Evolutionary conservation across 202 grass and related monocot species (phyloP).

Genomic region (Dendrocalamus latiflorus): DNA sequence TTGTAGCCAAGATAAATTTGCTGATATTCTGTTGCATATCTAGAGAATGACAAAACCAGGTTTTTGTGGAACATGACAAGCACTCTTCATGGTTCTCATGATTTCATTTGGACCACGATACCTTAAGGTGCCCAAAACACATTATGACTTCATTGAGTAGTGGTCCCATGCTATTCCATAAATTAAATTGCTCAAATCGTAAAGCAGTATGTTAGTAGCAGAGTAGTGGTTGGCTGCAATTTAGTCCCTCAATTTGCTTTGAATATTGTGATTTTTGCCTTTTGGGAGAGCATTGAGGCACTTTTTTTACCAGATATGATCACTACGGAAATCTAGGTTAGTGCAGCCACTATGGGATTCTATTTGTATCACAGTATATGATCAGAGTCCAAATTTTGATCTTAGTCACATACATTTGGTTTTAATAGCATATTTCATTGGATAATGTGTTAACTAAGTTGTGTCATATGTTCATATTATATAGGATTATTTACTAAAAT

Average conservation of each 20-base stretch:
- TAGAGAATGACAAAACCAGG: not conserved
- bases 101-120: slow-evolving; percentile 1
- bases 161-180: not conserved
- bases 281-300: too few species aligned
- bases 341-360: not conserved
- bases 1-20: not conserved
- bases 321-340: slow-evolving; percentile 13
- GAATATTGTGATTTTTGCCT: not conserved
- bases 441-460: not conserved
- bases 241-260: not conserved
- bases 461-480: slow-evolving; percentile 6
- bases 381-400: not conserved
- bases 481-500: not conserved
- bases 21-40: slow-evolving; percentile 4
- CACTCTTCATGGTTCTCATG: not conserved
- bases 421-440: not conserved
- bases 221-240: not conserved
- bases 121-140: slow-evolving; percentile 13
- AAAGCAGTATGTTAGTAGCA: not conserved
- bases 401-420: not conserved
- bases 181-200: not conserved
- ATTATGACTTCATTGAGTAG: not conserved
- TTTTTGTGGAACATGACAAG: slow-evolving; percentile 11
- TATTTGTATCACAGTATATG: not conserved
- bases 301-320: not conserved